phyloP scores from a whole-genome alignment of 805 yeast genomes.

The Nakazawaea pomicola region DNA sequence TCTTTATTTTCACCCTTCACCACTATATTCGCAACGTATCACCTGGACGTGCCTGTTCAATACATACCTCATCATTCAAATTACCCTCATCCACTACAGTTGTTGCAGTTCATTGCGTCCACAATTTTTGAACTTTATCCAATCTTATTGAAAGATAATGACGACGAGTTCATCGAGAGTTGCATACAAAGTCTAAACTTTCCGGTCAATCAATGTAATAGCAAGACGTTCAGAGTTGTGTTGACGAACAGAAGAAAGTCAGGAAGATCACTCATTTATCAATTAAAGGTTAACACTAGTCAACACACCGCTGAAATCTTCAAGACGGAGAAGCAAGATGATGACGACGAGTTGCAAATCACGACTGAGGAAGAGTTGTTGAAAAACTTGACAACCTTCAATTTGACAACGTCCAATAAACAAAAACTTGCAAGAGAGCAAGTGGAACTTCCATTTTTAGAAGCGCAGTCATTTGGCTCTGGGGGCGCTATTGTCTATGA shows the following conservation, averaged over 20 bases:
- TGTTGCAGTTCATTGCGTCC: constrained; percentile 70
- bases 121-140: constrained; percentile 63
- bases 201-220: constrained; percentile 47
- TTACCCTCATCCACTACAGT: constrained; percentile 48
- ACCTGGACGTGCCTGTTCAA: neutral
- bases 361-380: constrained; percentile 47
- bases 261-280: constrained; percentile 66
- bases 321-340: constrained; percentile 20
- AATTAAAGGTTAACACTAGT: constrained; percentile 45
- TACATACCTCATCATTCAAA: constrained; percentile 21
- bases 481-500: constrained; percentile 97
- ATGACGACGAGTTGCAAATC: constrained; percentile 22
- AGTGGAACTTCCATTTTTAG: constrained; percentile 86
- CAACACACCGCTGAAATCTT: constrained; percentile 30
- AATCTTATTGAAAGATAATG: constrained; percentile 20
- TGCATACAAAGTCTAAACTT: constrained; percentile 35
- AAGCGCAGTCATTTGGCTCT: constrained; percentile 72
- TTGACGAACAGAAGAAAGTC: constrained; percentile 75
- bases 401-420: constrained; percentile 65
- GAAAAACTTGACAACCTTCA: constrained; percentile 81
- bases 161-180: constrained; percentile 44
- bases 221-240: constrained; percentile 36
- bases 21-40: constrained; percentile 25
- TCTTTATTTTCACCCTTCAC: constrained; percentile 32
- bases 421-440: constrained; percentile 77